phyloP scores from a whole-genome alignment of 495 filamentous ascomycete species.

The Xylaria nigripes region DNA sequence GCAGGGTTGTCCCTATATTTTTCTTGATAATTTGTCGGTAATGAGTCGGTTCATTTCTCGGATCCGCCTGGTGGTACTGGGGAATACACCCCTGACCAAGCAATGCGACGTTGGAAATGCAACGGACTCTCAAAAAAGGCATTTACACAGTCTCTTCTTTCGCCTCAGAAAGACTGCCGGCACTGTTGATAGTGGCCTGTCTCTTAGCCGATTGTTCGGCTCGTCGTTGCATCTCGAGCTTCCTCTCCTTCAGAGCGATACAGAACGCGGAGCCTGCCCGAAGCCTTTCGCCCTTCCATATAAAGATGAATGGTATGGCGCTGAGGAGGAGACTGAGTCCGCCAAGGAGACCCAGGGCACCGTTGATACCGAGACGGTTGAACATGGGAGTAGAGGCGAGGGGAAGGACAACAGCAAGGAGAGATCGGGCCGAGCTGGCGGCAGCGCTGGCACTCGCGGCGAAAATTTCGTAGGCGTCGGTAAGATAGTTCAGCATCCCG shows the following conservation, averaged over 20 bases:
- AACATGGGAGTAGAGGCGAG: slow-evolving; percentile 38
- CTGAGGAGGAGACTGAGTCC: slow-evolving; percentile 33
- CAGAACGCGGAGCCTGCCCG: slow-evolving; percentile 31
- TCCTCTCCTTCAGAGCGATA: slow-evolving; percentile 27
- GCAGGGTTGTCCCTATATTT: no score
- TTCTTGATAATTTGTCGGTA: no score
- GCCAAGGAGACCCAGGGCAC: slow-evolving; percentile 32
- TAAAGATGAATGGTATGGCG: slow-evolving; percentile 32
- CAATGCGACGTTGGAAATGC: not conserved
- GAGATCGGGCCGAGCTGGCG: slow-evolving; percentile 48
- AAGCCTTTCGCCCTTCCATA: slow-evolving; percentile 35
- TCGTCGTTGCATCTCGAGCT: slow-evolving; percentile 29
- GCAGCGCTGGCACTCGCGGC: slow-evolving; percentile 65
- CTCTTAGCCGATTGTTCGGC: slow-evolving; percentile 14
- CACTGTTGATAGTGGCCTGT: not conserved
- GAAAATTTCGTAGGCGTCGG: slow-evolving; percentile 68
- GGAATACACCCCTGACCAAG: no score
- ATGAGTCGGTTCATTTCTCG: no score
- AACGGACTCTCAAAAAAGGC: no score
- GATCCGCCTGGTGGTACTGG: no score
- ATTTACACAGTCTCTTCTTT: not conserved
- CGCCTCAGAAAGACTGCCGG: not conserved
- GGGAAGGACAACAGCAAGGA: slow-evolving; percentile 56
- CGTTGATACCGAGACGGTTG: slow-evolving; percentile 25
- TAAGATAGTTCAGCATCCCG: slow-evolving; percentile 60